These are phyloP conservation scores for Sordariomycetes sp. DNA, from an alignment of 2,329 filamentous ascomycete species.

Conservation along the genomic window DNA sequence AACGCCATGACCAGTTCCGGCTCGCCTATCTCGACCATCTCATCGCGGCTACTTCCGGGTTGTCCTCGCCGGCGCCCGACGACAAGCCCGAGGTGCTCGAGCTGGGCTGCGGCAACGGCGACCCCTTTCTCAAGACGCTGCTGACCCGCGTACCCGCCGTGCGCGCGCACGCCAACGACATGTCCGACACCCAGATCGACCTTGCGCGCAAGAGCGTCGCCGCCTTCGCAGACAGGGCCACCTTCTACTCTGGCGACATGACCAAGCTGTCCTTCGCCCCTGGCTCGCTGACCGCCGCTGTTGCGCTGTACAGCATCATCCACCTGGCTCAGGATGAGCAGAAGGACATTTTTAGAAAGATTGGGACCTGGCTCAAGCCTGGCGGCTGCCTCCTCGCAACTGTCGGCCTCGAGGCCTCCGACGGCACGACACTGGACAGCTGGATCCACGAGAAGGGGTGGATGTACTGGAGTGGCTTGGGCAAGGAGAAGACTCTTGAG, in stretches of 20 bases:
- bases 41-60: conserved; percentile 15
- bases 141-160: conserved; percentile 13
- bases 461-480: conserved; percentile 34
- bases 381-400: conserved; percentile 41
- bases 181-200: conserved; percentile 27
- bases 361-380: conserved; percentile 38
- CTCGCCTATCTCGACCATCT: conserved; percentile 23
- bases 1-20: conserved; percentile 17
- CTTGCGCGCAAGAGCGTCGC: conserved; percentile 17
- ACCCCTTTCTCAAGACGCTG: conserved; percentile 24
- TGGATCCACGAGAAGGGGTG: conserved; percentile 31
- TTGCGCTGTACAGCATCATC: conserved; percentile 45
- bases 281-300: conserved; percentile 33
- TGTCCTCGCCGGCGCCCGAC: neutral
- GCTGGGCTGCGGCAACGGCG: conserved; percentile 30
- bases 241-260: conserved; percentile 24
- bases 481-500: conserved; percentile 21
- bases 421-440: conserved; percentile 18
- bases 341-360: conserved; percentile 29
- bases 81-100: conserved; percentile 21
- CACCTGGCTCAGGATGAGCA: conserved; percentile 45
- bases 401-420: conserved; percentile 22
- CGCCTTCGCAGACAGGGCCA: conserved; percentile 1
- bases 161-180: conserved; percentile 25
- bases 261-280: conserved; percentile 18